Evolutionary conservation across 2,329 filamentous ascomycete genomes (phyloP).

Genomic region (Penicillium sclerotigenum): DNA sequence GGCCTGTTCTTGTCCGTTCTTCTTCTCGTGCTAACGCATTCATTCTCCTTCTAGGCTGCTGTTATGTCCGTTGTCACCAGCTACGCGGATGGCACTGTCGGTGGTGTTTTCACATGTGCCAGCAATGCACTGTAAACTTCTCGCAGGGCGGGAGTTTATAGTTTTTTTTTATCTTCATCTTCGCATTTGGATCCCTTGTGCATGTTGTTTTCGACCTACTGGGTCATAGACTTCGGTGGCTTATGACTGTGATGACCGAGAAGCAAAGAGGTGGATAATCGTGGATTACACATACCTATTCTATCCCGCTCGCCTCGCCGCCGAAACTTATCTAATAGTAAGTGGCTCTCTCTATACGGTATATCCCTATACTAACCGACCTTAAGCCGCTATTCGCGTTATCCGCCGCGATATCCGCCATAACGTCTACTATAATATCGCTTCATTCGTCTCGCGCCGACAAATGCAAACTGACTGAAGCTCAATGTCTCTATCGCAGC

Average conservation of each 20-base stretch:
- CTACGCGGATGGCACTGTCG: slow-evolving; percentile 63
- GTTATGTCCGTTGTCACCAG: slow-evolving; percentile 58
- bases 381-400: too few relatives aligned
- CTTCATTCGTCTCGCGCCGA: slow-evolving; percentile 32
- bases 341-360: too few relatives aligned
- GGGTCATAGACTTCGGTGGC: background rate
- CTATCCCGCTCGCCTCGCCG: too few relatives aligned
- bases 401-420: too few relatives aligned
- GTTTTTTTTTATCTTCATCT: background rate
- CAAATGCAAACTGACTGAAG: slow-evolving; percentile 28
- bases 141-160: background rate
- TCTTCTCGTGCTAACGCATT: slow-evolving; percentile 30
- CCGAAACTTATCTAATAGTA: too few relatives aligned
- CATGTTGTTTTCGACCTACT: slow-evolving; percentile 3
- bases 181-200: slow-evolving; percentile 5
- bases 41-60: slow-evolving; percentile 34
- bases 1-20: background rate
- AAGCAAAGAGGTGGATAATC: background rate
- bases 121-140: slow-evolving; percentile 40
- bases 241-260: slow-evolving; percentile 1
- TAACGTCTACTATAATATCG: too few relatives aligned
- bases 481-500: slow-evolving; percentile 30
- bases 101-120: slow-evolving; percentile 70
- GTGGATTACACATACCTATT: background rate
- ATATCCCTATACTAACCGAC: too few relatives aligned